Percentiles rank a stretch among this genome's conserved stretches.
phyloP scores from a whole-genome alignment of 2,329 filamentous ascomycete species.

The Xylariaceae sp. region DNA sequence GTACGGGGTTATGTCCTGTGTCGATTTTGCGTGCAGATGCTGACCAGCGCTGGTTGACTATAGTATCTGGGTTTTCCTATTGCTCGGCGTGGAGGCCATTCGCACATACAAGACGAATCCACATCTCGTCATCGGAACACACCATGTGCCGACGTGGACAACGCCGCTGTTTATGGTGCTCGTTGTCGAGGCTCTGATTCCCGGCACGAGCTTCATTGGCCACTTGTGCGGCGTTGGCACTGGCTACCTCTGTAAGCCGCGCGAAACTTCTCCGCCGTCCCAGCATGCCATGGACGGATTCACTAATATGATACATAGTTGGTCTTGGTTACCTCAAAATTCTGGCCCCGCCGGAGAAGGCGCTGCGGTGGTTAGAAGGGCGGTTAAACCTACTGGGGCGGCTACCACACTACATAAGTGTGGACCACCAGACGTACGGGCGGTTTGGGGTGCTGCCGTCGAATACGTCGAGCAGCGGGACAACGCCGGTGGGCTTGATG shows the following conservation, averaged over 20 bases:
- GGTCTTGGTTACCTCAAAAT: constrained; percentile 87
- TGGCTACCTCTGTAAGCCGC: constrained; percentile 76
- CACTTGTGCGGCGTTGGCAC: constrained; percentile 81
- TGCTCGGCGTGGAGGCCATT: constrained; percentile 81
- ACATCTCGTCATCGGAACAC: constrained; percentile 61
- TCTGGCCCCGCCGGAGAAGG: constrained; percentile 84
- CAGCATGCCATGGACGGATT: background rate
- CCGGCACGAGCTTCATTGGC: constrained; percentile 78
- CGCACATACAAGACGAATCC: constrained; percentile 82
- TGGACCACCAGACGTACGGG: constrained; percentile 94
- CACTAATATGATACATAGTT: constrained; percentile 45
- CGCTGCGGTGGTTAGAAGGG: constrained; percentile 81
- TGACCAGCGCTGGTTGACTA: constrained; percentile 13
- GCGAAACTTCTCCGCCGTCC: no score
- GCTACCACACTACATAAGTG: constrained; percentile 86
- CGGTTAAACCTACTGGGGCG: constrained; percentile 82
- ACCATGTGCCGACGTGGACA: constrained; percentile 86
- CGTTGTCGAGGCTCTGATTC: constrained; percentile 72
- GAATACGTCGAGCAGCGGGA: constrained; percentile 38
- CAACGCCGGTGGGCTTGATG: constrained; percentile 59
- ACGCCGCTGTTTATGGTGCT: constrained; percentile 77
- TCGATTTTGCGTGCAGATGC: constrained; percentile 6
- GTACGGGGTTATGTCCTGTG: constrained; percentile 43
- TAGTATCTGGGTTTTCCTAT: constrained; percentile 89
- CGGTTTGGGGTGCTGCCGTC: constrained; percentile 84